Evolutionary conservation across 2,329 filamentous ascomycete genomes (phyloP), one percentile per base, ranked within the genome.

Genomic region (Arachnopeziza araneosa): DNA sequence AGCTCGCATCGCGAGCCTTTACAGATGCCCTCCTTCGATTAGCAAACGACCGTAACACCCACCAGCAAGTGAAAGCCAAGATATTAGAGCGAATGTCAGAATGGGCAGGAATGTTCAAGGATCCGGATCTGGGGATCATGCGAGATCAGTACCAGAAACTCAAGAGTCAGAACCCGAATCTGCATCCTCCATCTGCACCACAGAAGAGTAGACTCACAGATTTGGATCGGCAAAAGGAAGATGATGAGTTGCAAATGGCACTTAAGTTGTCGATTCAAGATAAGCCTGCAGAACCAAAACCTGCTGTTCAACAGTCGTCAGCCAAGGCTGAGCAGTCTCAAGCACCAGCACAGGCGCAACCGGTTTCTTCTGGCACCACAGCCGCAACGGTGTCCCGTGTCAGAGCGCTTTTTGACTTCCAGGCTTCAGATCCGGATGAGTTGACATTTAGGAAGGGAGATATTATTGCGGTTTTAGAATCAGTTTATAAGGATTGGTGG

Each of bases 401-500:
- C 54, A 85, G 93, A 66, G 95, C 95, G 1, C 80, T 98, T 52
- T 99, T 91, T 73, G 95, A 99, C 74, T 99, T 99, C 74, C 87
- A 89, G 55, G 93, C 95, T 1, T 96, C 93, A 0, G 95, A 99
- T 74, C 86, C 92, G 0, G 95, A 93, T 54, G 95, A 99, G 77
- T 80, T 99, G 63, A 92, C 96, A 68, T 99, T 99, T 75, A 89
- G 93, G 68, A 96, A 96, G 77, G 93, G 95, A 26, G 95, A 99
- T 73, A 89, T 98, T 50, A 99, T 99, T 74, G 93, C 95, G 1
- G 95, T 99, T 19, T 81, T 99, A 50, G 95, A 98, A 75, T 97
- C 93, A 1, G 95, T 98, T 1, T 99, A 96, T 78, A 99, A 98
- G 76, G 95, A 99, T 75, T 99, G 95, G 95, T 99, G 95, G 95